Base-by-base conservation (phyloP, 306 rosid species). In the Prosopis cineraria region DNA sequence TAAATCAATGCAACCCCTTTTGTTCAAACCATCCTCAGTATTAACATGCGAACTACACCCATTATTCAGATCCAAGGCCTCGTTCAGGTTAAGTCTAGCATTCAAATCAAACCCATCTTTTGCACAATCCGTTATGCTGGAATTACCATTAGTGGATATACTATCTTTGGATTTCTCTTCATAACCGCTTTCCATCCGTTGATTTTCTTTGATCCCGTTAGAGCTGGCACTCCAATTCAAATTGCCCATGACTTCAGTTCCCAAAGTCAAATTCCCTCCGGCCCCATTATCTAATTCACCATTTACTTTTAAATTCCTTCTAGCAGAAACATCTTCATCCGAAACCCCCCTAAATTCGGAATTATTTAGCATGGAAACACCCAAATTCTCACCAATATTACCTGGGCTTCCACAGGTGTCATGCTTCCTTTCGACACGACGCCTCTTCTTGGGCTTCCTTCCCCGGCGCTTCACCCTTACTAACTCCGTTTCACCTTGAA, bases 371-470 rank as follows among this genome's bases (percentile, higher is more conserved):
- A 70, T 16, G 33, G 64, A 84, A 52, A 22, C 37, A 53, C 67
- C 81, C 78, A 78, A 79, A 88, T 72, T 81, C 44, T 37, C 80
- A 53, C 55, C 75, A 70, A 33, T 80, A 87, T 86, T 91, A 84
- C 90, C 91, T 76, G 92, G 65, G 77, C 39, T 74, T 36, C 76
- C 83, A 20, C 66, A 68, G 2, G 81, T 37, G 41, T 76, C 89
- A 3, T 17, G 25, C 68, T 68, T 81, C 36, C 8, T 40, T 27
- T 85, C 94, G 0, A 87, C 6, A 0, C 89, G 84, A 13, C 88
- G 92, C 33, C 98, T 91, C 59, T 92, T 95, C 59, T 82, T 91
- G 27, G 97, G 98, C 70, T 88, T 89, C 25, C 95, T 91, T 66
- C 90, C 97, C 34, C 79, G 71, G 24, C 82, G 45, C 71, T 74